These are phyloP conservation scores for Phaeotremella fagi DNA, from an alignment of 768 basidiomycete genomes.

Conservation along the genomic window DNA sequence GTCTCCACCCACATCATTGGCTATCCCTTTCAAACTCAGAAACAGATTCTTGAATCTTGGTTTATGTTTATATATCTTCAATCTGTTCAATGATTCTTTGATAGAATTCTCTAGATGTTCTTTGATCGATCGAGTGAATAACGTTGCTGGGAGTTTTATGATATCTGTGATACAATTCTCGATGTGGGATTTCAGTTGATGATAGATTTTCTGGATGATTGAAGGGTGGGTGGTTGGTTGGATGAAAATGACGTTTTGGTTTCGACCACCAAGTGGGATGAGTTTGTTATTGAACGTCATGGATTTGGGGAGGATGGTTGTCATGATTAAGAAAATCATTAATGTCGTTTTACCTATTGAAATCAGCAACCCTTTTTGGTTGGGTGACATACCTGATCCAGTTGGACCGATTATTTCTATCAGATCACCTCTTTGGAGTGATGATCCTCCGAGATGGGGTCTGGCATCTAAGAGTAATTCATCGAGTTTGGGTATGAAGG, in stretches of 20 bases:
- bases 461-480: slow-evolving; percentile 16
- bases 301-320: slow-evolving; percentile 25
- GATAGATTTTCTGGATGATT: not conserved
- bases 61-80: slow-evolving; percentile 22
- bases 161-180: not conserved
- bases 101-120: not conserved
- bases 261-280: slow-evolving; percentile 27
- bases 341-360: slow-evolving; percentile 32
- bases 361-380: not conserved
- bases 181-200: slow-evolving; percentile 8
- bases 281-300: slow-evolving; percentile 5
- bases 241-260: slow-evolving; percentile 12
- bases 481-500: slow-evolving; percentile 30
- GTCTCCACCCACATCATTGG: not conserved
- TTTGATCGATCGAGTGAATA: not conserved
- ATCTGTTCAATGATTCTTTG: slow-evolving; percentile 10
- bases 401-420: slow-evolving; percentile 31
- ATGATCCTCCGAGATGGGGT: slow-evolving; percentile 28
- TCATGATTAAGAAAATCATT: slow-evolving; percentile 32
- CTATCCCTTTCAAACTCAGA: slow-evolving; percentile 11
- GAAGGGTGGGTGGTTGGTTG: slow-evolving; percentile 10
- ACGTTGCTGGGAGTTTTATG: not conserved
- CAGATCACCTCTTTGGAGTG: slow-evolving; percentile 35
- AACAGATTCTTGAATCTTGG: slow-evolving; percentile 23
- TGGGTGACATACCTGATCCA: slow-evolving; percentile 31